A percentile compares a stretch with the other conserved stretches of the same genome.
These are phyloP conservation scores for Chaetoceros tenuissimus DNA, from an alignment of 108 stramenopile species.

Conservation along the genomic window DNA sequence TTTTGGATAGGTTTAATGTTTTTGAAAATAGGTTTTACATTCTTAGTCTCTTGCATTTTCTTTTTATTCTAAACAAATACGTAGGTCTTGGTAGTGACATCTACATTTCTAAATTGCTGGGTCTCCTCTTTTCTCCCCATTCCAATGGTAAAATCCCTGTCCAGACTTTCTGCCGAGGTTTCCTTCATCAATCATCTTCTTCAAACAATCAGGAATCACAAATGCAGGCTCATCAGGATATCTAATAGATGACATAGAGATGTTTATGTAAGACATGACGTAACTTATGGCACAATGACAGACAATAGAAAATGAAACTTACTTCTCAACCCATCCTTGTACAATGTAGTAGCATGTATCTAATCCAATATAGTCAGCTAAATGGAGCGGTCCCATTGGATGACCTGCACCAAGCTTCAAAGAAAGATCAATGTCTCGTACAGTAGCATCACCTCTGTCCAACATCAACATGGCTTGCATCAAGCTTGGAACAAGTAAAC, in stretches of 20 bases:
- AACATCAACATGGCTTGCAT: conserved; percentile 90
- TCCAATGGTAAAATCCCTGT: conserved; percentile 89
- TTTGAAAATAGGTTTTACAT: no score
- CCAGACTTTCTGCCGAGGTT: conserved; percentile 95
- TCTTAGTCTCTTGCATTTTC: no score
- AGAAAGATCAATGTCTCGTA: conserved; percentile 89
- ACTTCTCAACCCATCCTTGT: conserved; percentile 66
- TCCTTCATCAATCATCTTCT: conserved; percentile 74
- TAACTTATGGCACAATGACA: not conserved
- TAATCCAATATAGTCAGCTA: conserved; percentile 95
- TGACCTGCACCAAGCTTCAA: conserved; percentile 98
- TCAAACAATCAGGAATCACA: conserved; percentile 79
- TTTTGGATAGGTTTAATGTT: no score
- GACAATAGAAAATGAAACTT: conserved; percentile 4
- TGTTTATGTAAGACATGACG: conserved; percentile 2
- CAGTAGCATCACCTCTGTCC: conserved; percentile 89
- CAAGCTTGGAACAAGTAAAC: conserved; percentile 85
- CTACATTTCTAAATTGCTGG: no score
- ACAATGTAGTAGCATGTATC: conserved; percentile 90
- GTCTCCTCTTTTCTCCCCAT: conserved; percentile 79
- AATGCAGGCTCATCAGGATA: conserved; percentile 89
- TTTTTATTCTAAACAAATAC: no score
- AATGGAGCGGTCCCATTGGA: conserved; percentile 94
- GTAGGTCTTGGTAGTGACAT: no score
- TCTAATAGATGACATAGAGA: conserved; percentile 10